Evolutionary conservation across 352 stramenopile genomes (phyloP).

Genomic region (Pythium phragmitis): DNA sequence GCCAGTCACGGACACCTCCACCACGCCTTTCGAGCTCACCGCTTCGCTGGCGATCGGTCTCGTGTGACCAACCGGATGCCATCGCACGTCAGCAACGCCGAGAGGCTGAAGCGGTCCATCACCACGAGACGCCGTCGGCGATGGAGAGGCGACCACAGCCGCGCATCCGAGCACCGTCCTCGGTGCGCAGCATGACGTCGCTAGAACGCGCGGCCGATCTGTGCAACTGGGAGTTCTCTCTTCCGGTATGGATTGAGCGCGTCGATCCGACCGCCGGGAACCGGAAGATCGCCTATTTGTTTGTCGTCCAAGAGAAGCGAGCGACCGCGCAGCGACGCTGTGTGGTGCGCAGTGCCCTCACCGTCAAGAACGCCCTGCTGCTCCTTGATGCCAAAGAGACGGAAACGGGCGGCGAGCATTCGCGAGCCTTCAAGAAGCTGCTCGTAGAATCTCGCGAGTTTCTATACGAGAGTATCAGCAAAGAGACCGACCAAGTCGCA

Average conservation of each 20-base stretch:
- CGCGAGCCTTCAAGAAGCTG: slow-evolving; percentile 44
- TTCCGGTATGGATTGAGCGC: slow-evolving; percentile 71
- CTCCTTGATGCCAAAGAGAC: slow-evolving; percentile 34
- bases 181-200: slow-evolving; percentile 27
- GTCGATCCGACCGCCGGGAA: slow-evolving; percentile 54
- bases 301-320: slow-evolving; percentile 44
- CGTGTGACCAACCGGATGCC: slow-evolving; percentile 24
- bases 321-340: slow-evolving; percentile 20
- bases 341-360: slow-evolving; percentile 58
- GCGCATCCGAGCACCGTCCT: slow-evolving; percentile 22
- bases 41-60: slow-evolving; percentile 26
- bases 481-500: slow-evolving; percentile 50
- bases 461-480: slow-evolving; percentile 62
- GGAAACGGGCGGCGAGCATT: slow-evolving; percentile 19
- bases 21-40: slow-evolving; percentile 11
- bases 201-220: slow-evolving; percentile 33
- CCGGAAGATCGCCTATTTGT: slow-evolving; percentile 70
- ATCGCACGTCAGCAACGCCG: slow-evolving; percentile 21
- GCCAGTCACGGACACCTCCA: too few relatives aligned
- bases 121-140: neutral
- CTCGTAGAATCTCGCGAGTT: slow-evolving; percentile 63
- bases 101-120: neutral
- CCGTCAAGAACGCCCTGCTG: slow-evolving; percentile 60
- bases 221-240: slow-evolving; percentile 43
- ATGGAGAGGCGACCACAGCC: slow-evolving; percentile 10